Percentiles rank a stretch among this genome's conserved stretches.
Conservation (phyloP, 2,329 filamentous ascomycete species). For the Scedosporium dehoogii region DNA sequence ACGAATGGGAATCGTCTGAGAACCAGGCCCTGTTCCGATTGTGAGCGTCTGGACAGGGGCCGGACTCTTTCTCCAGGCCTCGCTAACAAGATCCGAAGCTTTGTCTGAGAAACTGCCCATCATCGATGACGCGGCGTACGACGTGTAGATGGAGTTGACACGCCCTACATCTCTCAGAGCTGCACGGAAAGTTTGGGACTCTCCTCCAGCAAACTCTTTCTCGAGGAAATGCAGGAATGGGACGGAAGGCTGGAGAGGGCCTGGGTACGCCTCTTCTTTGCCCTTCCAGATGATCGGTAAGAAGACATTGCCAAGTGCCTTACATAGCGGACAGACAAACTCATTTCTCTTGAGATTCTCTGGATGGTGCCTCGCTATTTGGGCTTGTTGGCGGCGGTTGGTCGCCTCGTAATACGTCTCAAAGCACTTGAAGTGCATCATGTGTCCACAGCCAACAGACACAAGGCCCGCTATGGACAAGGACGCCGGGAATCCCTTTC, state of each 20-base stretch:
- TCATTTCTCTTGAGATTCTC: constrained; percentile 72
- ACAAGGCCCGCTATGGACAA: constrained; percentile 65
- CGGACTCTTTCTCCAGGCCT: neutral
- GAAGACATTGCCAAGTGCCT: constrained; percentile 91
- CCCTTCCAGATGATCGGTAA: constrained; percentile 92
- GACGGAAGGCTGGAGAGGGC: constrained; percentile 50
- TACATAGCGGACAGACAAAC: constrained; percentile 94
- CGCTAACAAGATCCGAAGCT: constrained; percentile 1
- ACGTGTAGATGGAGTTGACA: neutral
- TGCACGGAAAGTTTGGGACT: constrained; percentile 18
- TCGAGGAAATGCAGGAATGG: constrained; percentile 62
- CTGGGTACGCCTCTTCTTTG: constrained; percentile 73
- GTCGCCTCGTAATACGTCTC: constrained; percentile 84
- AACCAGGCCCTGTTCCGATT: constrained; percentile 3
- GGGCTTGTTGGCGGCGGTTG: constrained; percentile 71
- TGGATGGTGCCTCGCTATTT: constrained; percentile 90
- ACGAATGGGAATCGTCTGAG: constrained; percentile 19
- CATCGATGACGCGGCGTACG: constrained; percentile 1
- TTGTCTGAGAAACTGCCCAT: constrained; percentile 3
- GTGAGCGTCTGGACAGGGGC: neutral
- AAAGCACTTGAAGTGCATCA: constrained; percentile 97
- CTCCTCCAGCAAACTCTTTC: constrained; percentile 37
- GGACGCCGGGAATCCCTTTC: constrained; percentile 73
- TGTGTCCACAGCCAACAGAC: constrained; percentile 86
- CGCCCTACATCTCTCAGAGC: neutral